Evolutionary conservation across 441 rosid genomes (phyloP).

Genomic region (Croton setiger): DNA sequence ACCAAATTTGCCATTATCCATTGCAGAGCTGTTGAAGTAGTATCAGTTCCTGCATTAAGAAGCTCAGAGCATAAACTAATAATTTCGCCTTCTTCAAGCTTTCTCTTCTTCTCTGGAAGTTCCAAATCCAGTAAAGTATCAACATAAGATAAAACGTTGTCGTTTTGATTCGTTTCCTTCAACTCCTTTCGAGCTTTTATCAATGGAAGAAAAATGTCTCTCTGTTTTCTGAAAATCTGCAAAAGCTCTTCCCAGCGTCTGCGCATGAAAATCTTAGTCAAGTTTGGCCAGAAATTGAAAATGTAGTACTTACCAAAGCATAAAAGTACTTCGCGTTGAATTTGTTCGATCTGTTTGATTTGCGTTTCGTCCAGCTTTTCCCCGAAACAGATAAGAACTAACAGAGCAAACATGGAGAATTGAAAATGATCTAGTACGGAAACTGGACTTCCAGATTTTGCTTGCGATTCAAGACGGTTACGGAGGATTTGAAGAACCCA

Average conservation of each 20-base stretch:
- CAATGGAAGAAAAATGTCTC: conserved; percentile 24
- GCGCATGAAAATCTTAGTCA: conserved; percentile 30
- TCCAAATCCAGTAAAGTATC: conserved; percentile 27
- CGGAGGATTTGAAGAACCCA: conserved; percentile 31
- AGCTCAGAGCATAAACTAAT: conserved; percentile 23
- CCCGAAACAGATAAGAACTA: conserved; percentile 42
- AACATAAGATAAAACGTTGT: conserved; percentile 9
- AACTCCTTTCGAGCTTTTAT: conserved; percentile 28
- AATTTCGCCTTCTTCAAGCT: conserved; percentile 27
- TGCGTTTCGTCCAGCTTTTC: conserved; percentile 28
- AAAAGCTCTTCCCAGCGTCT: conserved; percentile 30
- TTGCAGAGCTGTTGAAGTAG: conserved; percentile 19
- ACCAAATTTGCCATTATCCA: conserved; percentile 26
- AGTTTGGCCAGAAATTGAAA: conserved; percentile 36
- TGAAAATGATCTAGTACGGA: conserved; percentile 25
- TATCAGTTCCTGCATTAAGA: conserved; percentile 18
- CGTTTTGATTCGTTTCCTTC: conserved; percentile 9
- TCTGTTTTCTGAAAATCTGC: conserved; percentile 14
- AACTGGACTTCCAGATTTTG: conserved; percentile 19
- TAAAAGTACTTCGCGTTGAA: conserved; percentile 13
- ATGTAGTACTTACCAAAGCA: conserved; percentile 11
- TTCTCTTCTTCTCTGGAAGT: conserved; percentile 31
- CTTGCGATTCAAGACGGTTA: conserved; percentile 12
- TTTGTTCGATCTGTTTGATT: conserved; percentile 25
- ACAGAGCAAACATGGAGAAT: conserved; percentile 38